Conservation (phyloP, 192 early-diverging fungal species). For the Chytriomyces sp. region DNA sequence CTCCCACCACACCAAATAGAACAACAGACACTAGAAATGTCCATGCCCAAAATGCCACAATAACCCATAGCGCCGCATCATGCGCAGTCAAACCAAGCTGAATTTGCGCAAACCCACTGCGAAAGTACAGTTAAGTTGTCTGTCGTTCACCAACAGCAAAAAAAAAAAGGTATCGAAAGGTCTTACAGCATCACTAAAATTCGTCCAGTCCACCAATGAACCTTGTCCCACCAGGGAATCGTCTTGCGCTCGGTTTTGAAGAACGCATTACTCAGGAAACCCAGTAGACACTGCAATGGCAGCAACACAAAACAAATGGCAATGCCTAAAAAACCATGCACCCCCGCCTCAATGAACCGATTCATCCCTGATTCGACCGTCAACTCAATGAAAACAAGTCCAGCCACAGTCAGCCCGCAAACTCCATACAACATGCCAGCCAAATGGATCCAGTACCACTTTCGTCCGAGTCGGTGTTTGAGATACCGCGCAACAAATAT, state of each 20-base stretch:
- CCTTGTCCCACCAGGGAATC: conserved; percentile 43
- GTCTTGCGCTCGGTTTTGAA: conserved; percentile 30
- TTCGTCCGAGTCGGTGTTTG: conserved; percentile 46
- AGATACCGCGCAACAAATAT: conserved; percentile 43
- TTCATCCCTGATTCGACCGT: neutral
- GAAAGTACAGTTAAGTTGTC: too few relatives aligned
- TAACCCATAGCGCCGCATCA: neutral
- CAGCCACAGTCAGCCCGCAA: conserved; percentile 11
- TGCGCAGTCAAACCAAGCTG: conserved; percentile 40
- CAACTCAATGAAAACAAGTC: conserved; percentile 36
- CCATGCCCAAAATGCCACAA: conserved; percentile 11
- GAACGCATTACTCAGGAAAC: conserved; percentile 40
- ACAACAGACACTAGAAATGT: neutral
- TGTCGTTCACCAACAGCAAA: too few relatives aligned
- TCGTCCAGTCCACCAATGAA: conserved; percentile 57
- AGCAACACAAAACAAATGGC: conserved; percentile 31
- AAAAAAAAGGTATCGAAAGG: too few relatives aligned
- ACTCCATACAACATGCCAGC: conserved; percentile 29
- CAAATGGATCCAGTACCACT: conserved; percentile 54
- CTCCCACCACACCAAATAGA: conserved; percentile 4
- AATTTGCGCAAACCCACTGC: conserved; percentile 38
- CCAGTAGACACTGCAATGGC: conserved; percentile 46
- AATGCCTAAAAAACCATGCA: conserved; percentile 19
- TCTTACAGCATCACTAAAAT: conserved; percentile 27
- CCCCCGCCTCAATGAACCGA: neutral